Evolutionary conservation across 192 early-diverging fungal species (phyloP), one percentile per base, ranked within the genome.

Genomic region (Coemansia nantahalensis): DNA sequence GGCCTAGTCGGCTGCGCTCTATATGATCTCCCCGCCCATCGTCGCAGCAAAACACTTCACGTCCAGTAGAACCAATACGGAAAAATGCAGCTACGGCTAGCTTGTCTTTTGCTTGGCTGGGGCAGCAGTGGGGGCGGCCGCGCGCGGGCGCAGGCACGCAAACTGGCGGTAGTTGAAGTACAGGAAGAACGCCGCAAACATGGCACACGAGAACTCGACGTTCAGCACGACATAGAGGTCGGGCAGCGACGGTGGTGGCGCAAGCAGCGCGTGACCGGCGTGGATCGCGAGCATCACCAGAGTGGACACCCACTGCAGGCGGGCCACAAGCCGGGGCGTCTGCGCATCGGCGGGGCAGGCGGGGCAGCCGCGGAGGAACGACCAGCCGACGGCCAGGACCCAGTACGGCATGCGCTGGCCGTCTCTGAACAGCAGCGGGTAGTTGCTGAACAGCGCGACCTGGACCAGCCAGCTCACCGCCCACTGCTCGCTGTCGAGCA

Each of bases 381-480:
- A 83, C 92, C 90, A 98, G n/a, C 93, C 52, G 17, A 85, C 49
- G 5, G 80, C 59, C 23, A 87, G 28, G 0, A 87, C 77, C 31
- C 80, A 75, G 57, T 93, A 95, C 8, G 90, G 84, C 4, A 94
- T 39, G 8, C 68, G 62, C 4, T 93, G 64, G 0, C 68, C 79
- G 53, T 97, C 96, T 14, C 83, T 78, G 38, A 82, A 82, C 23
- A 99, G 68, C 3, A 99, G 70, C 0, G 96, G 92, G 47, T 83
- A 96, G 82, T 95, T 85, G 65, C 91, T 93, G 61, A 90, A 94
- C 54, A 92, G 79, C 12, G 93, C 87, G 22, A 85, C 68, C 53
- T 89, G 94, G 8, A 84, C 79, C 51, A 98, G 89, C 75, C 82
- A 80, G 14, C 73, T 56, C 14, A 69, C 73, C 4, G 81, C 66